Base-by-base conservation (phyloP, 2,329 filamentous ascomycete species). In the Ophiostoma angusticollis region DNA sequence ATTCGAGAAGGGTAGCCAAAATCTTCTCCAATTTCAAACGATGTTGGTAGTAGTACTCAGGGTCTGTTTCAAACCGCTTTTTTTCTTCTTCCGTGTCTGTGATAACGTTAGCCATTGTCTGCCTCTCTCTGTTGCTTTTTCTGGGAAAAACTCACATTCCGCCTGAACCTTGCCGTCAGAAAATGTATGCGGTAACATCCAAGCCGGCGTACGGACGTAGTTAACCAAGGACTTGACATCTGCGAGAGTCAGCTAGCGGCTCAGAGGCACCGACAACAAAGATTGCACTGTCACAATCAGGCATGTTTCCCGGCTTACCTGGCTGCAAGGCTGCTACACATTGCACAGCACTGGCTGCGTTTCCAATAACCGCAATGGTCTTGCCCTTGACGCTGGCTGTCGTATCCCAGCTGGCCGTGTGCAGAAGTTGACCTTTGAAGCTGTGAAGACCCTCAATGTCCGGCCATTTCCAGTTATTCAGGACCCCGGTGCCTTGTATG, bases 381-480 rank as follows among this genome's bases (percentile, higher is more conserved):
- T 22, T 33, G 17, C 23, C 35, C 4, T 8, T 19, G 5, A 28
- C 6, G 5, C 21, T 16, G 6, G 23, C 23, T 56, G 46, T 48
- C 12, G 57, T 53, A 24, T 37, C 35, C 35, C 35, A 44, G 19
- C 22, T 17, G 6, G 42, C 42, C 4, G 34, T n/a, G 23, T 44
- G 42, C n/a, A 44, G 18, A 8, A 41, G 25, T 17, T 28, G 17
- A 14, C 39, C 39, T 9, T 21, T 31, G 38, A 41, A 44, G 18
- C 33, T 23, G 13, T 22, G 14, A 5, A 44, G 25, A 12, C 42
- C 42, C 16, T 33, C n/a, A 27, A 42, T 38, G 13, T 33, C 30
- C 24, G 21, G 66, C 63, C 62, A 69, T 35, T 61, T 60, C 56
- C 62, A 65, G 35, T 69, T 64, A 41, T 31, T 31, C 67, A 66